These are phyloP conservation scores for Phialophora chinensis DNA, from an alignment of 2,329 filamentous ascomycete genomes.

Conservation along the genomic window DNA sequence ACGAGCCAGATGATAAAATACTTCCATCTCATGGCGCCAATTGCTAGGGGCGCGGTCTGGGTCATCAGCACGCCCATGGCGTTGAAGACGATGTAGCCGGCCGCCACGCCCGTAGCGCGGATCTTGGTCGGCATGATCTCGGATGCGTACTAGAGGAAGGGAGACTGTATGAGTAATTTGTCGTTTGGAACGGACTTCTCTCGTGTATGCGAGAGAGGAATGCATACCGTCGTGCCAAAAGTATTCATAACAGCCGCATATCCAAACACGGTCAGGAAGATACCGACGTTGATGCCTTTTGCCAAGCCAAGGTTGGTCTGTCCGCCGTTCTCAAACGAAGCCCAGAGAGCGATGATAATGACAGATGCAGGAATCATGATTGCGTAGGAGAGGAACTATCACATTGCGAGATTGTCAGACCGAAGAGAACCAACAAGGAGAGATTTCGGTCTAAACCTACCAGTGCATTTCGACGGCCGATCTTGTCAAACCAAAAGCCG, in stretches of 20 bases:
- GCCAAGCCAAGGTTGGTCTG: constrained; percentile 13
- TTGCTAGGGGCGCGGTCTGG: constrained; percentile 21
- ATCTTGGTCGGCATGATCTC: constrained; percentile 29
- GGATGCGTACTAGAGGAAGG: constrained; percentile 8
- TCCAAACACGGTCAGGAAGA: constrained; percentile 20
- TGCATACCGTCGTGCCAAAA: constrained; percentile 3
- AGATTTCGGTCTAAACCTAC: constrained; percentile 35
- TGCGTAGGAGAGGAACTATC: constrained; percentile 21
- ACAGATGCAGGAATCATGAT: constrained; percentile 21
- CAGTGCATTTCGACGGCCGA: constrained; percentile 22
- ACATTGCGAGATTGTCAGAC: too few relatives aligned
- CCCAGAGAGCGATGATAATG: constrained; percentile 16
- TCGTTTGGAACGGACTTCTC: too few relatives aligned
- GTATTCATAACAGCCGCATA: constrained; percentile 24
- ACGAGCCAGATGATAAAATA: constrained; percentile 27
- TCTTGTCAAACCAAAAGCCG: constrained; percentile 20
- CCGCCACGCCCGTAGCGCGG: constrained; percentile 19
- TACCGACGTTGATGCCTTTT: constrained; percentile 23
- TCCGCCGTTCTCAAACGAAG: constrained; percentile 9
- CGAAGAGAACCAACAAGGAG: too few relatives aligned
- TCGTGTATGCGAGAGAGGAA: too few relatives aligned
- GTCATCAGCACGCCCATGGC: constrained; percentile 15
- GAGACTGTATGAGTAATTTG: too few relatives aligned
- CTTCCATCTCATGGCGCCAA: constrained; percentile 23
- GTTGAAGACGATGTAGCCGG: constrained; percentile 18